Percentiles rank a stretch among this genome's conserved stretches.
Evolutionary conservation across 2,329 filamentous ascomycete genomes (phyloP).

Genomic region (Arthrocladium fulminans): DNA sequence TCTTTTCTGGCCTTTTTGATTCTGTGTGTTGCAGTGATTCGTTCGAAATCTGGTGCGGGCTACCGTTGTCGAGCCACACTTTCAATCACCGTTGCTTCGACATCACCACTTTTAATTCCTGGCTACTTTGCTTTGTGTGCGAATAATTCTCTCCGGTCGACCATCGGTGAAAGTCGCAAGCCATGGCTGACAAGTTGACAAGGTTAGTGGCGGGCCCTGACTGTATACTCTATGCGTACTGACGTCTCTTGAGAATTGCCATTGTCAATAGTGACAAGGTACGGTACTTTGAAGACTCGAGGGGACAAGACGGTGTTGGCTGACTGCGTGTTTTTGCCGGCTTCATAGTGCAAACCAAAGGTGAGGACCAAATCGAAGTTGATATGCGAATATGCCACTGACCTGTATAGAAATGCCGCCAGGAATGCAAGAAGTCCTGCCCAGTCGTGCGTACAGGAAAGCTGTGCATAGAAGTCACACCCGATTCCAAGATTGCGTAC

Average conservation of each 20-base stretch:
- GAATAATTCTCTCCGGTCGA: no score
- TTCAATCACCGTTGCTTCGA: no score
- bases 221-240: neutral
- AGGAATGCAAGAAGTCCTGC: constrained; percentile 98
- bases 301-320: constrained; percentile 16
- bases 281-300: constrained; percentile 30
- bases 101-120: neutral
- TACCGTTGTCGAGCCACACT: neutral
- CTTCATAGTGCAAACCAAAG: constrained; percentile 72
- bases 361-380: constrained; percentile 37
- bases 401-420: constrained; percentile 73
- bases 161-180: no score
- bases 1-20: neutral
- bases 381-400: constrained; percentile 15
- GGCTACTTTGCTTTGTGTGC: neutral
- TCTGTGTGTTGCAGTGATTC: neutral
- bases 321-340: constrained; percentile 32
- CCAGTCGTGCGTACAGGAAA: constrained; percentile 96
- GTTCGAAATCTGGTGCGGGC: neutral
- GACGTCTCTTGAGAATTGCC: constrained; percentile 62
- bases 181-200: constrained; percentile 89
- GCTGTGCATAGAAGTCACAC: constrained; percentile 87
- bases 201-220: constrained; percentile 56
- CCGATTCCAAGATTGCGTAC: constrained; percentile 89
- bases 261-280: constrained; percentile 99